Evolutionary conservation across 139 green algal species (phyloP).

Genomic region (Tetraselmis striata): DNA sequence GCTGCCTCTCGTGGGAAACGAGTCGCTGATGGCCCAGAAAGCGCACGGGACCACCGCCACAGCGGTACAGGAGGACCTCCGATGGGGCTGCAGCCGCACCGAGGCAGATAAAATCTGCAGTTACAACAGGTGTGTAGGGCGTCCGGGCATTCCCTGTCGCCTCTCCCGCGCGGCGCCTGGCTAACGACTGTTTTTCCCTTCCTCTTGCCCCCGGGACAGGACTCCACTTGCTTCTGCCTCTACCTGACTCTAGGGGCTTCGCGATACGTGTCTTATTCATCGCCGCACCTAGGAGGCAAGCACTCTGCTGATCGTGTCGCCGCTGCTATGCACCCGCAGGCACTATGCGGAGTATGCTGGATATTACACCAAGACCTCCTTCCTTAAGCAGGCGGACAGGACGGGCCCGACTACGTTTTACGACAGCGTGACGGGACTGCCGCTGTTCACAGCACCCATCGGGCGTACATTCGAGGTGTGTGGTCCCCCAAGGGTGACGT

Average conservation of each 20-base stretch:
- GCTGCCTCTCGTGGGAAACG: constrained; percentile 15
- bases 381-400: constrained; percentile 16
- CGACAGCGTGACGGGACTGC: constrained; percentile 26
- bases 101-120: constrained; percentile 24
- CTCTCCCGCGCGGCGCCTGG: too few relatives aligned
- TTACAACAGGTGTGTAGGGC: too few relatives aligned
- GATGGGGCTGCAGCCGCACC: constrained; percentile 12
- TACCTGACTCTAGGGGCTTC: too few relatives aligned
- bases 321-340: too few relatives aligned
- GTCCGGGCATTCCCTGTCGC: too few relatives aligned
- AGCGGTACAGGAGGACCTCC: constrained; percentile 16
- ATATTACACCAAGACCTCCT: constrained; percentile 24
- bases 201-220: too few relatives aligned
- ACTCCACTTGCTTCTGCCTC: too few relatives aligned
- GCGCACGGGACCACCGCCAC: constrained; percentile 20
- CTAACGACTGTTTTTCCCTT: too few relatives aligned
- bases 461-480: constrained; percentile 19
- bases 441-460: constrained; percentile 26
- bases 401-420: constrained; percentile 12
- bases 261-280: too few relatives aligned
- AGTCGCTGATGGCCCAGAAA: constrained; percentile 25
- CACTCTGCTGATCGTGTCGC: too few relatives aligned
- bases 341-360: constrained; percentile 6
- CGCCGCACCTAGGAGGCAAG: too few relatives aligned
- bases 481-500: too few relatives aligned